These are phyloP conservation scores for Cryptosporidium baileyi DNA, from an alignment of 169 alveolate species.

Conservation along the genomic window DNA sequence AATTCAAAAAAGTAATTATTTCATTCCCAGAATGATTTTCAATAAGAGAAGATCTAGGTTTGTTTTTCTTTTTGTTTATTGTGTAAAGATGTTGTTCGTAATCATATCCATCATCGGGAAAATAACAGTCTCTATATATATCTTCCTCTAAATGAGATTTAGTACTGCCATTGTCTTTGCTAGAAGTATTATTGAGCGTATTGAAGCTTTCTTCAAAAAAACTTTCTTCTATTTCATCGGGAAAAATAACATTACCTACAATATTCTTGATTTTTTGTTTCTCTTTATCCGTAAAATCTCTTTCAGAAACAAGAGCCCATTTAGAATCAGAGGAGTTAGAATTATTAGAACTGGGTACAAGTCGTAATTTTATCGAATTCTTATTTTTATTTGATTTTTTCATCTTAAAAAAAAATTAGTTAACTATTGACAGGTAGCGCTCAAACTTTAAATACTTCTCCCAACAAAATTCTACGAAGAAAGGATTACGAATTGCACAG, in stretches of 20 bases:
- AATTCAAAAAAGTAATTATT: background rate
- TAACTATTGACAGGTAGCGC: no score
- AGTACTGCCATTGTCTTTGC: background rate
- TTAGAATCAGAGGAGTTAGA: background rate
- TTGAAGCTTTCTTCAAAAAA: background rate
- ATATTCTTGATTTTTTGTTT: background rate
- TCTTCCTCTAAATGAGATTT: background rate
- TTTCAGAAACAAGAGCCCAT: constrained; percentile 21
- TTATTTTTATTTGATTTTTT: constrained; percentile 12
- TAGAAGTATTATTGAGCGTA: background rate
- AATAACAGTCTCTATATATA: background rate
- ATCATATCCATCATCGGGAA: constrained; percentile 68
- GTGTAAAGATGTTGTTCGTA: constrained; percentile 39
- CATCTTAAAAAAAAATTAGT: no score
- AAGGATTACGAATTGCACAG: no score
- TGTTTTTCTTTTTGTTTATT: background rate
- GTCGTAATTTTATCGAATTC: constrained; percentile 1
- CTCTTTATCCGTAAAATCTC: constrained; percentile 30
- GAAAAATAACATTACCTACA: constrained; percentile 30
- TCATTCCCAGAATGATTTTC: background rate
- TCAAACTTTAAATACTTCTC: no score
- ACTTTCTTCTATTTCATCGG: constrained; percentile 7
- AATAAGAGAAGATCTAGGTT: background rate
- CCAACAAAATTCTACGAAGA: no score
- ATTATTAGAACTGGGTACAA: background rate